A percentile compares a stretch with the other conserved stretches of the same genome.
Conservation (phyloP, 2,329 filamentous ascomycete genomes). For the Elsinoe batatas region DNA sequence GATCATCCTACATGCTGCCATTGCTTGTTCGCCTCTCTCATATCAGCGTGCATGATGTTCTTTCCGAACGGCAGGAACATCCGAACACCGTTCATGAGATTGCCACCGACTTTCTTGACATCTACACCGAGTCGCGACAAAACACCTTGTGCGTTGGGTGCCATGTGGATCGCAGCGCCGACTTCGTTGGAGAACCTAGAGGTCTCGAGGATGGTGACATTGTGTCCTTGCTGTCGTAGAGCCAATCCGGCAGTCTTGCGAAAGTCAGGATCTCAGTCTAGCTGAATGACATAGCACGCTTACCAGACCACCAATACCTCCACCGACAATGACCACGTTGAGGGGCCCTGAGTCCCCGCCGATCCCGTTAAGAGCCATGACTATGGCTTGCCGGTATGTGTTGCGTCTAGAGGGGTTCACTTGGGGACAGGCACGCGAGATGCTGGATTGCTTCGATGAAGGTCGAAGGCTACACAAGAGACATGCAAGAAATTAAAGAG, state of each 20-base stretch:
- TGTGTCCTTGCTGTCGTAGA: conserved; percentile 22
- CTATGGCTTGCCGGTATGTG: not conserved
- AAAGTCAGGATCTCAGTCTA: not conserved
- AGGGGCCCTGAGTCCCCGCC: conserved; percentile 14
- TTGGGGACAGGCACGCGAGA: not conserved
- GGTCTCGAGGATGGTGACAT: conserved; percentile 22
- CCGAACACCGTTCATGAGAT: conserved; percentile 4
- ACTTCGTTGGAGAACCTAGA: conserved; percentile 22
- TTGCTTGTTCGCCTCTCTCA: conserved; percentile 16
- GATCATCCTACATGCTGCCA: conserved; percentile 20
- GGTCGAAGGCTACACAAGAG: not conserved
- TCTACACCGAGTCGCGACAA: conserved; percentile 17
- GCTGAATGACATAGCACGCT: not conserved
- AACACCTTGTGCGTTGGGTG: conserved; percentile 19
- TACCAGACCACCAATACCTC: conserved; percentile 23
- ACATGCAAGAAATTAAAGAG: not conserved
- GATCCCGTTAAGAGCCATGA: conserved; percentile 6
- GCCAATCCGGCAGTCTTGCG: conserved; percentile 20
- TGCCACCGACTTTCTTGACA: conserved; percentile 17
- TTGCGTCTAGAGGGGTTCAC: not conserved
- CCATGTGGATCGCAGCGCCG: conserved; percentile 24
- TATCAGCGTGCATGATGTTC: conserved; percentile 8
- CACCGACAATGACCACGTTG: conserved; percentile 21
- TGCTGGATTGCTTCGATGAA: not conserved
- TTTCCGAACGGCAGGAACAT: conserved; percentile 12